Evolutionary conservation across 306 rosid genomes (phyloP), one percentile per base, ranked within the genome.

Genomic region (Acacia acuminata): DNA sequence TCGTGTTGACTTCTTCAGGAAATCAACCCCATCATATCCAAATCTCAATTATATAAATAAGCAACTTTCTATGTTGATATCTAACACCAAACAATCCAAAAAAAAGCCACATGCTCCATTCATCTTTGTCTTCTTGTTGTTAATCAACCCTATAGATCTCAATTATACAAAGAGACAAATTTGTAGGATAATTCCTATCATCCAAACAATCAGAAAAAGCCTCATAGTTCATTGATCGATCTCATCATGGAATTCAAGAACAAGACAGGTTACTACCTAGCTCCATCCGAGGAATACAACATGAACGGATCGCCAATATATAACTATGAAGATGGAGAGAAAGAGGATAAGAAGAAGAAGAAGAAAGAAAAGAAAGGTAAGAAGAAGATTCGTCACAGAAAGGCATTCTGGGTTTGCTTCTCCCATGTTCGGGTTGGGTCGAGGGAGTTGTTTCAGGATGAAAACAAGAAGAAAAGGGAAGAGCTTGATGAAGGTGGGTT

Each of bases 331-430:
- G 10, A 2, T 64, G 42, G 53, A 8, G 8, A 72, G 14, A 66
- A 40, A 13, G 51, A 16, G 61, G 3, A 53, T 19, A 0, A 53
- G 70, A 27, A 10, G 38, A 27, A 24, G 17, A 13, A 71, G 56
- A 84, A 79, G 40, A 79, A 72, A 45, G 13, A 64, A 47, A 79
- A 79, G 30, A 79, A 66, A 38, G 17, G 69, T 12, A 64, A 27
- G 70, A 25, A 51, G 70, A 20, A 42, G 34, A 7, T 12, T 71
- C 55, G 42, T 11, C 30, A 10, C 22, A 81, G 27, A 45, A 72
- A 47, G 20, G 19, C 47, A 15, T 50, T 76, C 7, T 69, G 85
- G 77, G 17, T 88, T 60, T 88, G 85, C 19, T 84, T 56, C 82
- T 82, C 86, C 24, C 53, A 68, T 19, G 47, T 82, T 58, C 79